phyloP scores from a whole-genome alignment of 257 asterid species.

The Solanum piurae region DNA sequence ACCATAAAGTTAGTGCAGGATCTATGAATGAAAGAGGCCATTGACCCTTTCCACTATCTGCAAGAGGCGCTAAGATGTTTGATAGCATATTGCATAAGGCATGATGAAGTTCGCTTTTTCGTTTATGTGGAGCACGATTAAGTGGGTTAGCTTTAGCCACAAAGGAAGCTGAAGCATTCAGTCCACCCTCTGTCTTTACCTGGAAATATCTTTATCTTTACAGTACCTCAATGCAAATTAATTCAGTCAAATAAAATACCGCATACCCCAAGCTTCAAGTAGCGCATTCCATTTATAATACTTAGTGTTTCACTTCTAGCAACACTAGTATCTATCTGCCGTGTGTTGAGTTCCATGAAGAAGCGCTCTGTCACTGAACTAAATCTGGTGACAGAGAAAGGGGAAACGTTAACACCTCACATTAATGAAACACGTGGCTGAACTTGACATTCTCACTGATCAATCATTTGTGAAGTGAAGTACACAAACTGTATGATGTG shows the following conservation, averaged over 20 bases:
- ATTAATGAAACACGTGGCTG: neutral
- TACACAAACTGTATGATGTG: neutral
- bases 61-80: slow-evolving; percentile 86
- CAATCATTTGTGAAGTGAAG: neutral
- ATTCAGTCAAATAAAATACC: slow-evolving; percentile 9
- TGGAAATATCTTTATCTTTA: slow-evolving; percentile 25
- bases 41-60: slow-evolving; percentile 94
- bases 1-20: slow-evolving; percentile 93
- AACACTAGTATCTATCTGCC: slow-evolving; percentile 82
- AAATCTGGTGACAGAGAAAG: slow-evolving; percentile 37
- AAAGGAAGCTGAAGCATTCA: slow-evolving; percentile 97
- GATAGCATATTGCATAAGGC: slow-evolving; percentile 99
- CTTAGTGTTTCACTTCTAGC: slow-evolving; percentile 97
- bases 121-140: slow-evolving; percentile 90
- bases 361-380: slow-evolving; percentile 98
- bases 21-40: slow-evolving; percentile 98
- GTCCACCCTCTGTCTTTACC: slow-evolving; percentile 94
- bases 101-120: slow-evolving; percentile 98
- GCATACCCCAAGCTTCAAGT: slow-evolving; percentile 96
- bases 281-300: slow-evolving; percentile 94
- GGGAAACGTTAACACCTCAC: neutral
- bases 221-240: slow-evolving; percentile 11
- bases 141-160: slow-evolving; percentile 97
- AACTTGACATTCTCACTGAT: neutral
- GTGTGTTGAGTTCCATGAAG: slow-evolving; percentile 94